Percentiles rank a stretch among this genome's conserved stretches.
Conservation (phyloP, 352 stramenopile genomes). For the Globisporangium mamillatum region DNA sequence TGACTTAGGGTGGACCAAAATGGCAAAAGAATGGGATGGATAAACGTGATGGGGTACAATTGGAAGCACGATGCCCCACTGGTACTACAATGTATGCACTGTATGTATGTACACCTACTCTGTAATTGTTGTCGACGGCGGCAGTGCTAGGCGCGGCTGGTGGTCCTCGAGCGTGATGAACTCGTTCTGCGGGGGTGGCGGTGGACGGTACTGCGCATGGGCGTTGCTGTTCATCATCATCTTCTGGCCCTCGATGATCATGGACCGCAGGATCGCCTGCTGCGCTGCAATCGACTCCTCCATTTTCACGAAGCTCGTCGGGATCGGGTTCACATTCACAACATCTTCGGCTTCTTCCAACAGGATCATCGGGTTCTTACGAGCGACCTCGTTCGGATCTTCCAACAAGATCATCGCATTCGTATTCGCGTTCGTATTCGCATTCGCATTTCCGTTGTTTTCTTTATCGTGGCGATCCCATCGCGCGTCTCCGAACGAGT, state of each 20-base stretch:
- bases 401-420: slow-evolving; percentile 35
- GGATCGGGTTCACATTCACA: slow-evolving; percentile 51
- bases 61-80: neutral
- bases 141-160: slow-evolving; percentile 20
- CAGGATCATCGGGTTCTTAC: slow-evolving; percentile 34
- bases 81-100: neutral
- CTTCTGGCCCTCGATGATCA: slow-evolving; percentile 75
- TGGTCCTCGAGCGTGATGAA: slow-evolving; percentile 27
- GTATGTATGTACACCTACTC: slow-evolving; percentile 4
- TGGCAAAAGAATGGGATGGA: neutral
- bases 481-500: slow-evolving; percentile 23
- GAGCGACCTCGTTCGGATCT: slow-evolving; percentile 32
- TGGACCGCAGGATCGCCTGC: slow-evolving; percentile 64
- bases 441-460: neutral
- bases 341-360: slow-evolving; percentile 38
- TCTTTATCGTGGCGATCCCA: slow-evolving; percentile 16
- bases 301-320: slow-evolving; percentile 69
- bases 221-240: slow-evolving; percentile 42
- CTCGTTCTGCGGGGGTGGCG: slow-evolving; percentile 13
- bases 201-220: slow-evolving; percentile 7
- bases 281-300: slow-evolving; percentile 76
- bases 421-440: neutral
- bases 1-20: neutral
- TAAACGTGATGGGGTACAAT: neutral
- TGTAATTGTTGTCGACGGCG: slow-evolving; percentile 20